phyloP scores from a whole-genome alignment of 225 moss, liverwort and hornwort genomes.

The Physcomitrium patens region DNA sequence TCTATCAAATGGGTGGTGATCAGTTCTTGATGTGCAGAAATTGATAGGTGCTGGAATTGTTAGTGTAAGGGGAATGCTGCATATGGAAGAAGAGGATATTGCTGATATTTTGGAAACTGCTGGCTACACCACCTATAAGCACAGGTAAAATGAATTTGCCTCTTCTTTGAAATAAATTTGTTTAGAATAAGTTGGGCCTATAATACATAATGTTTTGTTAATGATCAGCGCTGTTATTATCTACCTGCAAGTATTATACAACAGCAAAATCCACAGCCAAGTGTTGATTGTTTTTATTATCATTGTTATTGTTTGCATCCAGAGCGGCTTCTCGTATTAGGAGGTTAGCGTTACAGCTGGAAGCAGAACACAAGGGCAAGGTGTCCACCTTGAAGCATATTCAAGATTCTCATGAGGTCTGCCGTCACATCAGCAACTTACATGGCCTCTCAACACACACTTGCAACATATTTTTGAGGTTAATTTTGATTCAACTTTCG shows the following conservation, averaged over 20 bases:
- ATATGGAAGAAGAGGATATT: conserved; percentile 47
- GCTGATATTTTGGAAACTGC: conserved; percentile 44
- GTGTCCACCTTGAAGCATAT: conserved; percentile 45
- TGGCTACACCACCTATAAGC: conserved; percentile 50
- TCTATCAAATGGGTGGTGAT: not conserved
- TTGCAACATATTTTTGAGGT: conserved; percentile 45
- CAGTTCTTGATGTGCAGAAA: conserved; percentile 33
- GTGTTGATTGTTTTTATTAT: not conserved
- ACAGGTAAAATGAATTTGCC: conserved; percentile 21
- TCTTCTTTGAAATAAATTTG: not conserved
- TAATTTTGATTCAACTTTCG: not conserved
- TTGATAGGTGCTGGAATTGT: conserved; percentile 34
- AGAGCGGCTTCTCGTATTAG: conserved; percentile 46
- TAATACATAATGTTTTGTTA: too few species aligned
- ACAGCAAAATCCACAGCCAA: too few species aligned
- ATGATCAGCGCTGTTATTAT: not conserved
- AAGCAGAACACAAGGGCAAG: conserved; percentile 38
- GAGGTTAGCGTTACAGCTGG: conserved; percentile 43
- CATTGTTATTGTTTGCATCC: not conserved
- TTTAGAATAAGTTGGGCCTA: too few species aligned
- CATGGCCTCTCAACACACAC: conserved; percentile 40
- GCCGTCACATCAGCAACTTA: conserved; percentile 38
- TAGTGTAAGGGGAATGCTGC: conserved; percentile 33
- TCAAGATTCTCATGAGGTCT: conserved; percentile 35
- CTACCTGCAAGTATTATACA: too few species aligned